Conservation (phyloP, 495 filamentous ascomycete species). For the Pyrenula aspistea region DNA sequence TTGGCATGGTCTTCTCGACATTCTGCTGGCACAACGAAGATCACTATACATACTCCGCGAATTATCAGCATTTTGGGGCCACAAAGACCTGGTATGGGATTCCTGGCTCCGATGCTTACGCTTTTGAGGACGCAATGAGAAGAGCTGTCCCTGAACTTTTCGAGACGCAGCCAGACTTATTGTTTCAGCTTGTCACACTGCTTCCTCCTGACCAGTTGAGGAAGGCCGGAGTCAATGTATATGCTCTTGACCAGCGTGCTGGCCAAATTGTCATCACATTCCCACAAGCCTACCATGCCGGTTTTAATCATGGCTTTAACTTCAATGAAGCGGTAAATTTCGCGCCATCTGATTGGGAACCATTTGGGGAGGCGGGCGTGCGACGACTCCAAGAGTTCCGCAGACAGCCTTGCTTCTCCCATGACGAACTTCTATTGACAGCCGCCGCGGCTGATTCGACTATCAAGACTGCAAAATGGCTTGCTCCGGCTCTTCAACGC, state of each 20-base stretch:
- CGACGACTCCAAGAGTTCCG: conserved; percentile 79
- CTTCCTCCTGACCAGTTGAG: conserved; percentile 89
- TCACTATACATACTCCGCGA: conserved; percentile 94
- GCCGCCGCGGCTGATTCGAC: conserved; percentile 67
- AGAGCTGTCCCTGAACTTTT: conserved; percentile 93
- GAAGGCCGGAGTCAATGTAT: conserved; percentile 88
- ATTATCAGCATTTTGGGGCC: conserved; percentile 96
- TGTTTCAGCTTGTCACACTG: conserved; percentile 94
- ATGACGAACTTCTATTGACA: conserved; percentile 90
- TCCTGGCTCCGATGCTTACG: conserved; percentile 81
- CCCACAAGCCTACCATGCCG: conserved; percentile 82
- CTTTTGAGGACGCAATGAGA: conserved; percentile 90
- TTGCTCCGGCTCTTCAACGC: conserved; percentile 73
- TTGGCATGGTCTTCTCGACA: conserved; percentile 99
- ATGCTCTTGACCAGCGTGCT: conserved; percentile 84
- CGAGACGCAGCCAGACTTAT: conserved; percentile 88
- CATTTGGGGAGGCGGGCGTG: conserved; percentile 77
- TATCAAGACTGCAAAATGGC: conserved; percentile 90
- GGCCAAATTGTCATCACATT: conserved; percentile 96
- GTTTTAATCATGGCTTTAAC: conserved; percentile 95
- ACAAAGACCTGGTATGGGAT: conserved; percentile 99
- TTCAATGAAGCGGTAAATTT: conserved; percentile 99
- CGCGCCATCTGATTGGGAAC: conserved; percentile 94
- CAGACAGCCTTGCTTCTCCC: conserved; percentile 89
- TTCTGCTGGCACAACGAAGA: conserved; percentile 99